Evolutionary conservation across 169 alveolate species (phyloP), one percentile per base, ranked within the genome.

Genomic region (Plasmodium gallinaceum): DNA sequence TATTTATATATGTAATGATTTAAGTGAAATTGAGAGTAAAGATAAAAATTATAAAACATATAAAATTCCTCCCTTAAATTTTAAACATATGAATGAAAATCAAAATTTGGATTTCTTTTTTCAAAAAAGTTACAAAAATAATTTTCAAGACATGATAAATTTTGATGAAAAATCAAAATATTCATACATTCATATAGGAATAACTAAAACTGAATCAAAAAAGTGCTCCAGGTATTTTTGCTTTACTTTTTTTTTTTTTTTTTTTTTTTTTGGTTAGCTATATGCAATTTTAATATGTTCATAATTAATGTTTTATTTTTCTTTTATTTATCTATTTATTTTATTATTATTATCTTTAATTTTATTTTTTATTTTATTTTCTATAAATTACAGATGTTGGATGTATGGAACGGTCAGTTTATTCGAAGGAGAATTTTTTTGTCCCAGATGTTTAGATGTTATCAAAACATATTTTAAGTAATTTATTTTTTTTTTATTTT

Each of bases 371-470:
- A 4, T 20, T 37, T 48, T 61, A 45, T 22, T 48, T 76, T 62
- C 62, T 62, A 7, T 20, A 7, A 12, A n/a, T 9, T 52, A 43
- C 69, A 78, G 89, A 76, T 78, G 89, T 51, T 78, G 89, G 89
- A 78, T 78, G 89, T 78, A 64, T 61, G 89, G 89, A 14, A 78
- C 78, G 57, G 80, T 65, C 46, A 45, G 69, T 22, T 57, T 57
- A 20, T 78, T 78, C 46, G 76, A 78, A 66, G 89, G 76, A n/a
- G 76, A 46, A 10, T 69, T 64, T 57, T 42, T 78, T 45, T 78
- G 89, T 69, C 89, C 89, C 39, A 78, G 89, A 45, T 78, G 89
- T 43, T 39, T 58, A 12, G 24, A 57, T 46, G 76, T 78, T n/a
- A 60, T 78, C 6, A 76, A 76, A 54, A 42, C 51, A 62, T 65